Conservation (phyloP, 148 eudicot genomes). For the Heliamphora exappendiculata region DNA sequence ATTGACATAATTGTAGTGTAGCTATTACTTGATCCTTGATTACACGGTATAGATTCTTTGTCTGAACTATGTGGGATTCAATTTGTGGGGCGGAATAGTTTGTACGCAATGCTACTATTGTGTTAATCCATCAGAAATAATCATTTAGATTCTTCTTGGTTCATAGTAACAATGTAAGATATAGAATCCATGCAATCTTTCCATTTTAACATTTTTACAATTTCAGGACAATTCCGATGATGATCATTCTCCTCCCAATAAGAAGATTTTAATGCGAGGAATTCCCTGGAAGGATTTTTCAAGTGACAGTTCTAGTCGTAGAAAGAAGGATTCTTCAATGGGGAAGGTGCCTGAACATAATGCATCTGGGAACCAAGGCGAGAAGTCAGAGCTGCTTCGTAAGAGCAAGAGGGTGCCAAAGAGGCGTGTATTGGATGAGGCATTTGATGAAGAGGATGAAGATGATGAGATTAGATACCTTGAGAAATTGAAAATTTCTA, state of each 20-base stretch:
- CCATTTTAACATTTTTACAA: neutral
- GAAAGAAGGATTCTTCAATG: slow-evolving; percentile 41
- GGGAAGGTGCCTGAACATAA: slow-evolving; percentile 35
- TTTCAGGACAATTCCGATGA: slow-evolving; percentile 55
- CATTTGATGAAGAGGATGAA: slow-evolving; percentile 73
- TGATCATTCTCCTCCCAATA: slow-evolving; percentile 37
- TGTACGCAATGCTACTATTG: neutral
- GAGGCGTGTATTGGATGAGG: slow-evolving; percentile 50
- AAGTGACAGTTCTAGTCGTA: slow-evolving; percentile 42
- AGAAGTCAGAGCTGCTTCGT: slow-evolving; percentile 48
- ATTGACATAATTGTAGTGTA: neutral
- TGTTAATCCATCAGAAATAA: slow-evolving; percentile 1
- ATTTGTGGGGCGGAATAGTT: neutral
- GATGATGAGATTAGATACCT: slow-evolving; percentile 92
- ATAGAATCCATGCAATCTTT: slow-evolving; percentile 11
- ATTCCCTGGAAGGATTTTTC: slow-evolving; percentile 83
- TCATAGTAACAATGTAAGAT: slow-evolving; percentile 12
- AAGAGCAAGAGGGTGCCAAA: slow-evolving; percentile 68
- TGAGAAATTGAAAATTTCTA: slow-evolving; percentile 68
- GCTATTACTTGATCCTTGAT: neutral
- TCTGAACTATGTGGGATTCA: neutral
- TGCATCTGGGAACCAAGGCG: slow-evolving; percentile 40
- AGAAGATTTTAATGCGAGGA: slow-evolving; percentile 54
- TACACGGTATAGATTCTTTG: neutral
- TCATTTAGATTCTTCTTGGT: neutral